phyloP scores from a whole-genome alignment of 192 early-diverging fungal genomes.

The Backusella tarrabulga region DNA sequence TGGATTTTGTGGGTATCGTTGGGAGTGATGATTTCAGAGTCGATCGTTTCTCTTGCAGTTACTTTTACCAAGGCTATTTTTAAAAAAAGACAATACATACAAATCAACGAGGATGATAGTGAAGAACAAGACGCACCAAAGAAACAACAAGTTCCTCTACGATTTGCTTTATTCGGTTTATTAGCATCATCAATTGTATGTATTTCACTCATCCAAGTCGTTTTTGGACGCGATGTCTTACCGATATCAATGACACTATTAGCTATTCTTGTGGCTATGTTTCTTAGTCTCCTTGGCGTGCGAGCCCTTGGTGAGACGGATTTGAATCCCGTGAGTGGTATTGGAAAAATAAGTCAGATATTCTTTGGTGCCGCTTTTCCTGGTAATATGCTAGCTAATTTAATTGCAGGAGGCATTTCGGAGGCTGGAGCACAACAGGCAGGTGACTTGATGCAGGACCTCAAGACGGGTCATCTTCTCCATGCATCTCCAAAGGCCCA shows the following conservation, averaged over 20 bases:
- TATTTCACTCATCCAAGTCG: slow-evolving; percentile 55
- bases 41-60: slow-evolving; percentile 57
- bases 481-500: slow-evolving; percentile 81
- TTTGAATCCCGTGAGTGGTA: slow-evolving; percentile 78
- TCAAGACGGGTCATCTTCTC: slow-evolving; percentile 86
- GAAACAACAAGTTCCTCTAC: slow-evolving; percentile 59
- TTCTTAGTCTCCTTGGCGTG: slow-evolving; percentile 77
- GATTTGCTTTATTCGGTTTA: slow-evolving; percentile 64
- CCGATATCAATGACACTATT: slow-evolving; percentile 64
- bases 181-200: slow-evolving; percentile 59
- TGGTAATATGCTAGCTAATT: slow-evolving; percentile 67
- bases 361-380: slow-evolving; percentile 77
- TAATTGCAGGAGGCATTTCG: slow-evolving; percentile 78
- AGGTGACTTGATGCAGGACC: slow-evolving; percentile 63
- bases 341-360: slow-evolving; percentile 85
- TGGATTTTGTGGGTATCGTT: slow-evolving; percentile 84
- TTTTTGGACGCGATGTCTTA: slow-evolving; percentile 62
- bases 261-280: slow-evolving; percentile 68
- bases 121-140: slow-evolving; percentile 46
- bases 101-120: background rate
- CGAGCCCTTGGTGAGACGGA: slow-evolving; percentile 84
- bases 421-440: slow-evolving; percentile 70
- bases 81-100: slow-evolving; percentile 20
- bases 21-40: slow-evolving; percentile 78
- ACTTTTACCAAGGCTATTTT: slow-evolving; percentile 40